Evolutionary conservation across 1,284 basidiomycete species (phyloP), one percentile per base, ranked within the genome.

Genomic region (Coniferiporia weirii): DNA sequence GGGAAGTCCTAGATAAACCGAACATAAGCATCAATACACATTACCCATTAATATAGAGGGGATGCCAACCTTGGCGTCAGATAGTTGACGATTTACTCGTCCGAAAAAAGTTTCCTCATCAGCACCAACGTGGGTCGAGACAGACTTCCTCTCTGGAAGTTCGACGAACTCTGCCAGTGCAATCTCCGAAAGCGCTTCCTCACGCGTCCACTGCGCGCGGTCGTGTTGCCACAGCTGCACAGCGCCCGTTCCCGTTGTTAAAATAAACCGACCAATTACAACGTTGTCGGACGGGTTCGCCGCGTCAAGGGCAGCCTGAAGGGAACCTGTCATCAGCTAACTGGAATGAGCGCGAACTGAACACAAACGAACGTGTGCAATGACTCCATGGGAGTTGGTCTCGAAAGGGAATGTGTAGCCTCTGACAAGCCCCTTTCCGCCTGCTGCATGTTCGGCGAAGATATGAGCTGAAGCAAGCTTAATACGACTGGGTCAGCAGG

Each of bases 241-340:
- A 0, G 91, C 79, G 9, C 93, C 93, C 0, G 89, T 89, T 4
- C 83, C 84, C 0, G 92, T 93, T 1, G 86, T 85, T 38, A 94
- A 61, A 15, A 88, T 71, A 3, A 86, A 64, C 13, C 84, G 81
- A 3, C 77, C 71, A 8, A 77, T 67, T 15, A 83, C 70, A 52
- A 71, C 71, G 59, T 71, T 70, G 54, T 75, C 72, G 60, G 71
- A 68, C 12, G 75, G 71, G 61, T 76, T 79, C 15, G 76, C 76
- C 1, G 79, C 78, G 56, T 84, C 83, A 52, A 88, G 72, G 0
- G 84, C 75, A 44, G 80, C 75, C 85, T 88, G 60, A 6, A 54
- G 12, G 54, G 38, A n/a, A 49, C 63, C 46, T 65, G 64, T 55
- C n/a, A 20, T 48, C 50, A 48, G 35, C 47, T 38, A 58, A 52